These are phyloP conservation scores for Sanghuangporus weigelae DNA, from an alignment of 1,284 basidiomycete genomes.

Conservation along the genomic window DNA sequence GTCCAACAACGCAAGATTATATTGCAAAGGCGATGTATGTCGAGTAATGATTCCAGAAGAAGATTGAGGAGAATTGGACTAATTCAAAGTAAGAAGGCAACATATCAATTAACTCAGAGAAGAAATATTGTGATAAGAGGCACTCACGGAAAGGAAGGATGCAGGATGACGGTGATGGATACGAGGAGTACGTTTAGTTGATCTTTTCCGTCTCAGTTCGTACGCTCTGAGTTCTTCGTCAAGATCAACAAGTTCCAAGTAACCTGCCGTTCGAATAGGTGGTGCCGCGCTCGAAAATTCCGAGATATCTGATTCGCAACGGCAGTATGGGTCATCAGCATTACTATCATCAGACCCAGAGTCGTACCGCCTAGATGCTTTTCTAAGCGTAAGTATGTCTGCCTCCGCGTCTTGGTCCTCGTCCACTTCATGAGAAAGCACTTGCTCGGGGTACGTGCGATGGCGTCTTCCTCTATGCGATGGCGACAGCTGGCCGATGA, in stretches of 20 bases:
- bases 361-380: neutral
- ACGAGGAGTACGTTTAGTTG: neutral
- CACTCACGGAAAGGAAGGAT: too few relatives aligned
- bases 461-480: neutral
- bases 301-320: constrained; percentile 11
- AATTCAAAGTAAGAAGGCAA: neutral
- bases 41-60: constrained; percentile 25
- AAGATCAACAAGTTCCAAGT: constrained; percentile 6
- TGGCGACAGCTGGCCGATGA: neutral
- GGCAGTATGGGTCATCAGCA: constrained; percentile 15
- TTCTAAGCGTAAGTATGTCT: constrained; percentile 5
- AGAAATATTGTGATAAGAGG: neutral
- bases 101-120: neutral
- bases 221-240: constrained; percentile 10
- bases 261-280: constrained; percentile 6
- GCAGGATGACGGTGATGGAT: too few relatives aligned
- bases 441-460: constrained; percentile 19
- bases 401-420: constrained; percentile 36
- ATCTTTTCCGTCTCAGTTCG: constrained; percentile 2
- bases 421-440: constrained; percentile 50
- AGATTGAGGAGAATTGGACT: neutral
- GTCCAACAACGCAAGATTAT: constrained; percentile 43
- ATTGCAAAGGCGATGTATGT: constrained; percentile 35
- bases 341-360: neutral
- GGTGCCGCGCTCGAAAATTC: neutral